Evolutionary conservation across 331 rosid genomes (phyloP).

Genomic region (Quercus phellos): DNA sequence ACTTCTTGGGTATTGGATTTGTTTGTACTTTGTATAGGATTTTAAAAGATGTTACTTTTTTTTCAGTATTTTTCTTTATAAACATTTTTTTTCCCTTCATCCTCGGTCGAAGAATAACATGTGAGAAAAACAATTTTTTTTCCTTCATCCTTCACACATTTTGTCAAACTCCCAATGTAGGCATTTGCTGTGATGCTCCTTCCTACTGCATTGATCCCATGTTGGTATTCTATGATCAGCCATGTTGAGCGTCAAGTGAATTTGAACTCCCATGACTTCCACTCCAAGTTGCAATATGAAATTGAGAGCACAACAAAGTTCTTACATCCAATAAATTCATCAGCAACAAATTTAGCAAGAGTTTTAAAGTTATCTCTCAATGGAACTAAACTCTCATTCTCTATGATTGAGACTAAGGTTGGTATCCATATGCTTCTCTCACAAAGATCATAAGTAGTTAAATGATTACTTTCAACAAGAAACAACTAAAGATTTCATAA

Average conservation of each 20-base stretch:
- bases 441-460: not conserved
- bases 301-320: slow-evolving; percentile 17
- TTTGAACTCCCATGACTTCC: slow-evolving; percentile 1
- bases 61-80: too few species aligned
- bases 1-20: too few species aligned
- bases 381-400: slow-evolving; percentile 29
- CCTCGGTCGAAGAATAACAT: too few species aligned
- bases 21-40: too few species aligned
- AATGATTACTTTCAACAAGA: not conserved
- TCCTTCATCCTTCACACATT: not conserved
- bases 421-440: not conserved
- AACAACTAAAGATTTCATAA: not conserved
- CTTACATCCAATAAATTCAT: slow-evolving; percentile 30
- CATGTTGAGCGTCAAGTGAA: slow-evolving; percentile 23
- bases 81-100: too few species aligned
- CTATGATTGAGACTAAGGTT: slow-evolving; percentile 37
- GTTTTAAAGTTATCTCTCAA: slow-evolving; percentile 28
- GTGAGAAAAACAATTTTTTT: too few species aligned
- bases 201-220: slow-evolving; percentile 32
- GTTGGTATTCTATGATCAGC: slow-evolving; percentile 34
- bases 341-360: slow-evolving; percentile 37
- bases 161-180: slow-evolving; percentile 25
- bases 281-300: slow-evolving; percentile 26
- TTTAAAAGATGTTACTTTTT: too few species aligned
- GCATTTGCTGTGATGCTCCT: slow-evolving; percentile 28